A percentile compares a stretch with the other conserved stretches of the same genome.
Evolutionary conservation across 768 basidiomycete species (phyloP).

Genomic region (Holtermannia corniformis): DNA sequence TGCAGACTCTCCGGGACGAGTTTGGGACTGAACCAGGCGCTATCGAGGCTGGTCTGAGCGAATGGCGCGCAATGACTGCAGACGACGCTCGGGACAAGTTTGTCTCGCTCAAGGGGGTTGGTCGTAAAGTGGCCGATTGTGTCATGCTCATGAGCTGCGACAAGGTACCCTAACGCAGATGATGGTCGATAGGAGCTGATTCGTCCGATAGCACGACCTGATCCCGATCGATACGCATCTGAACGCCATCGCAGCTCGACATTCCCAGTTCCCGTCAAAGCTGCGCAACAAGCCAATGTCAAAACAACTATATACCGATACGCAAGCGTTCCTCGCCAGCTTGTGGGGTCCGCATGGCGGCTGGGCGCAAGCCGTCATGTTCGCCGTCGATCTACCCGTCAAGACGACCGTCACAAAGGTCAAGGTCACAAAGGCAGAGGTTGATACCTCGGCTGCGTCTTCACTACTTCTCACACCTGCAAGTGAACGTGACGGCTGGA

Average conservation of each 20-base stretch:
- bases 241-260: slow-evolving; percentile 62
- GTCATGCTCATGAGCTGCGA: slow-evolving; percentile 84
- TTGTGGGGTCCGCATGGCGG: slow-evolving; percentile 38
- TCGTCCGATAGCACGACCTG: slow-evolving; percentile 55
- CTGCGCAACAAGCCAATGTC: slow-evolving; percentile 35
- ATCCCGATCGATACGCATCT: slow-evolving; percentile 97
- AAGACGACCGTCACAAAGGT: slow-evolving; percentile 6
- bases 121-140: slow-evolving; percentile 94
- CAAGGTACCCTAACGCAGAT: slow-evolving; percentile 50
- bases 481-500: no score
- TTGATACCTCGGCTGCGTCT: background rate
- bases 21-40: slow-evolving; percentile 13
- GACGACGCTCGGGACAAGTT: slow-evolving; percentile 62
- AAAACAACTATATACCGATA: slow-evolving; percentile 32
- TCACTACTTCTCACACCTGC: background rate
- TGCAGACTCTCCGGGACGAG: slow-evolving; percentile 22
- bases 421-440: background rate
- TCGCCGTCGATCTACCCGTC: slow-evolving; percentile 34
- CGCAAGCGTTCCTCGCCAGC: slow-evolving; percentile 29
- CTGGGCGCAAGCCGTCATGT: slow-evolving; percentile 41
- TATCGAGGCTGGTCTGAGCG: slow-evolving; percentile 17
- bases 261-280: slow-evolving; percentile 34
- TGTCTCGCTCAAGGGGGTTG: slow-evolving; percentile 78
- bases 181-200: background rate
- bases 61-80: slow-evolving; percentile 46